Conservation (phyloP, 495 filamentous ascomycete species). For the Podospora tetraspora region DNA sequence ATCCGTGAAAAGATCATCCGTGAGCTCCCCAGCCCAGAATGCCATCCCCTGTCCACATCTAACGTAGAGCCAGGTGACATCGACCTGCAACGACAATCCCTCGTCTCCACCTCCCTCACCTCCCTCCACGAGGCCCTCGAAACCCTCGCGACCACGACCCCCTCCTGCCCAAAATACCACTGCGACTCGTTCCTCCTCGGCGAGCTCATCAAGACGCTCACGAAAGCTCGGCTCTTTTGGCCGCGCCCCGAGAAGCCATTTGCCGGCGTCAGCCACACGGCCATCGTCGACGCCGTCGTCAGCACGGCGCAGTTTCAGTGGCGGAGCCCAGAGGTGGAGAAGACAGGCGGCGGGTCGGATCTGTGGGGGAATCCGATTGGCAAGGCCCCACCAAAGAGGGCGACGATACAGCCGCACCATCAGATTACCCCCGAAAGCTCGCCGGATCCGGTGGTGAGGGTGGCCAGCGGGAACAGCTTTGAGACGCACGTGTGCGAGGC, state of each 20-base stretch:
- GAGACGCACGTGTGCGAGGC: conserved; percentile 20
- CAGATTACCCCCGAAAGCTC: conserved; percentile 25
- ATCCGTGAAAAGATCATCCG: conserved; percentile 29
- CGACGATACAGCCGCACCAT: conserved; percentile 11
- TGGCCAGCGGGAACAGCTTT: neutral
- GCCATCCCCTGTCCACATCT: neutral
- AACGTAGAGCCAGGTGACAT: conserved; percentile 12
- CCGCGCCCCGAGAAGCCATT: conserved; percentile 22
- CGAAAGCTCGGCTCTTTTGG: conserved; percentile 10
- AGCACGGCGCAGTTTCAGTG: conserved; percentile 6
- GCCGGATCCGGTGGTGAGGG: conserved; percentile 18
- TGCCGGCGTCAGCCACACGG: conserved; percentile 18
- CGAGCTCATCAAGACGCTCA: conserved; percentile 25
- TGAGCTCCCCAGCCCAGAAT: conserved; percentile 3
- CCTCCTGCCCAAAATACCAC: conserved; percentile 14
- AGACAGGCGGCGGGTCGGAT: neutral
- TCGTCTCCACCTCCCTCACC: conserved; percentile 17
- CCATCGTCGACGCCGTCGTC: conserved; percentile 12
- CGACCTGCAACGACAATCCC: conserved; percentile 21
- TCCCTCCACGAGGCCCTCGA: conserved; percentile 18
- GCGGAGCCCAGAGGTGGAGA: neutral
- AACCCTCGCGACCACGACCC: conserved; percentile 7
- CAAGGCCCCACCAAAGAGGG: conserved; percentile 4
- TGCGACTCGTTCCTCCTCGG: conserved; percentile 30
- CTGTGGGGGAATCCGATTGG: conserved; percentile 6